Base-by-base conservation (phyloP, 495 filamentous ascomycete genomes). In the Lasiosphaeria hispida region DNA sequence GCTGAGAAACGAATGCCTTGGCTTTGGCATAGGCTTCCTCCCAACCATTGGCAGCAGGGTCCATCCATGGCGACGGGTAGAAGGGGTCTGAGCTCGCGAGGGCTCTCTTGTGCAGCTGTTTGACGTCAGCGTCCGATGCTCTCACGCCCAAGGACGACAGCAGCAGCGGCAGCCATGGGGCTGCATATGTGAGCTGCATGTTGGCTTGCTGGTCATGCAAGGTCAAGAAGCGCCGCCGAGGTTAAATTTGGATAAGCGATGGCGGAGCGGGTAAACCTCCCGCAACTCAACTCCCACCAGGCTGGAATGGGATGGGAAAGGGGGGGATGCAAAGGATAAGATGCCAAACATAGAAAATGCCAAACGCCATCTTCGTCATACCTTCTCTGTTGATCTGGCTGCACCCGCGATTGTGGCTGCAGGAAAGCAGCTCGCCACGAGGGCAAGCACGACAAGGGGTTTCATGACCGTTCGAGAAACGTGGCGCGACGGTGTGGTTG, bases 51-150 rank as follows among this genome's bases (percentile, higher is more conserved):
- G 85, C 80, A 33, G 85, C 81, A 48, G 80, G 78, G 60, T 83
- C 79, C 75, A 83, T 84, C 88, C 92, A 93, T 74, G 92, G 90
- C 9, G 89, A 90, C 8, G 92, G 92, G 68, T 96, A 96, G 64
- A 77, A 83, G 6, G 91, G 91, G 39, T 69, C 69, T 0, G 77
- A 80, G 19, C 39, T 48, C 11, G 66, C 64, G 18, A 75, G 66
- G 49, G 53, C 52, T 35, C 63, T 59, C 43, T 69, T 63, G 33
- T 44, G 9, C 35, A 68, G 61, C 69, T 72, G 67, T 23, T 37
- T 5, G 7, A 42, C 40, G 66, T 67, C 55, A 70, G 65, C 65
- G 38, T 49, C 13, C 18, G 70, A 41, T 42, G 52, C 50, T 50
- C 42, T 5, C 23, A 30, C 23, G 23, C 23, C 23, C 23, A 30